Conservation (phyloP, 768 basidiomycete genomes). For the Lactarius akahatsu region DNA sequence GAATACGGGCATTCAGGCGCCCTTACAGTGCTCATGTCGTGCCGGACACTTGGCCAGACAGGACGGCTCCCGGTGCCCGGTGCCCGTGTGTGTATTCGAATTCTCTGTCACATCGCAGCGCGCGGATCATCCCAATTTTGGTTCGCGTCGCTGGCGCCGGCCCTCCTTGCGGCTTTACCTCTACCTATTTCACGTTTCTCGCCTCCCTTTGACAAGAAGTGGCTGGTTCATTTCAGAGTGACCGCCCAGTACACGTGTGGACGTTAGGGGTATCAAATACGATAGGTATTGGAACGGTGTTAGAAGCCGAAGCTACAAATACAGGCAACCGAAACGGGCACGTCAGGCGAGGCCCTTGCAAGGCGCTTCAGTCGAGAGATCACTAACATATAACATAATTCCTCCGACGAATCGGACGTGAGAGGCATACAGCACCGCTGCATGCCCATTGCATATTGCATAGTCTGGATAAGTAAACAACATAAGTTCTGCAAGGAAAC, state of each 20-base stretch:
- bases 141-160: neutral
- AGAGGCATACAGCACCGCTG: conserved; percentile 1
- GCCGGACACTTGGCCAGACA: too few species aligned
- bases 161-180: too few species aligned
- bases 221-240: neutral
- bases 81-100: too few species aligned
- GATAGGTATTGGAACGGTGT: neutral
- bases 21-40: neutral
- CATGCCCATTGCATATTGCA: conserved; percentile 2
- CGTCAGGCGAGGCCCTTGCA: neutral
- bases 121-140: too few species aligned
- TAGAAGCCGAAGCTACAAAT: neutral
- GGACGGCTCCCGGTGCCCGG: too few species aligned
- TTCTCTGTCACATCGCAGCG: too few species aligned
- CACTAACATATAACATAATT: neutral
- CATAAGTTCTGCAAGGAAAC: conserved; percentile 9
- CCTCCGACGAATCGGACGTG: neutral
- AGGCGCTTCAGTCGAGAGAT: neutral
- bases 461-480: conserved; percentile 12
- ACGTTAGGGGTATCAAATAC: neutral
- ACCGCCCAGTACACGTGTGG: neutral
- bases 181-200: neutral
- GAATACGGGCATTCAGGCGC: neutral
- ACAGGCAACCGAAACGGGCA: neutral
- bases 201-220: neutral